Conservation (phyloP, 148 eudicot genomes). For the Spergularia bocconei region DNA sequence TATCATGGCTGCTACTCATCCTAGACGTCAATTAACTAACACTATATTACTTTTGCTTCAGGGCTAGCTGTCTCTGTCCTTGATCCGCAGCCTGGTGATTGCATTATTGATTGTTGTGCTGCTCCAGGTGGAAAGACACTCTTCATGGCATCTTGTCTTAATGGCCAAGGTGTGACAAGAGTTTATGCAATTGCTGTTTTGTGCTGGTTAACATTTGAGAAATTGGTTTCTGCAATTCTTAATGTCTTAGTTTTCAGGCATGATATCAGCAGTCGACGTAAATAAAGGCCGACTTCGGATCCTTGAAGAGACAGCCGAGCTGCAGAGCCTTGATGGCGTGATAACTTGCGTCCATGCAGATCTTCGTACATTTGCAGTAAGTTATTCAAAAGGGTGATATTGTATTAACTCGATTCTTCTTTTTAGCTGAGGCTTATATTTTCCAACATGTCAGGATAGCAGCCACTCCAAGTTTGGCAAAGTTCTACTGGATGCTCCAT, state of each 20-base stretch:
- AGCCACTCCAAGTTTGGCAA: conserved; percentile 46
- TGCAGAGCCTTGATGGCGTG: conserved; percentile 61
- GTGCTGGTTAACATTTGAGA: not conserved
- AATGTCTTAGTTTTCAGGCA: conserved; percentile 41
- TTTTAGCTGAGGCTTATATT: conserved; percentile 1
- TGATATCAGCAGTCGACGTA: conserved; percentile 69
- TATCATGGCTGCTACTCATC: not conserved
- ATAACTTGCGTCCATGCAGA: conserved; percentile 69
- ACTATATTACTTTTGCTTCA: conserved; percentile 26
- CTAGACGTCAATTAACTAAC: conserved; percentile 5
- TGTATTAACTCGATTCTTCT: conserved; percentile 13
- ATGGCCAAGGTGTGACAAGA: conserved; percentile 58
- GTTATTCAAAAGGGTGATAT: conserved; percentile 16
- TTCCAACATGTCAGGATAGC: conserved; percentile 35
- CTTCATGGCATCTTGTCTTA: conserved; percentile 81
- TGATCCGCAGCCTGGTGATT: conserved; percentile 87
- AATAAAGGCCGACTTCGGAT: conserved; percentile 86
- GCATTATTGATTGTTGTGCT: conserved; percentile 89
- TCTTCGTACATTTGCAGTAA: conserved; percentile 73
- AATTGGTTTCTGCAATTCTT: conserved; percentile 11
- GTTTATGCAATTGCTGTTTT: not conserved
- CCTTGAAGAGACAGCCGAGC: conserved; percentile 77
- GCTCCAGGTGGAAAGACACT: conserved; percentile 98
- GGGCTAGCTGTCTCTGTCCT: conserved; percentile 84
- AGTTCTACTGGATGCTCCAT: conserved; percentile 93